phyloP scores from a whole-genome alignment of 225 moss, liverwort and hornwort genomes.

The Anthoceros angustus region DNA sequence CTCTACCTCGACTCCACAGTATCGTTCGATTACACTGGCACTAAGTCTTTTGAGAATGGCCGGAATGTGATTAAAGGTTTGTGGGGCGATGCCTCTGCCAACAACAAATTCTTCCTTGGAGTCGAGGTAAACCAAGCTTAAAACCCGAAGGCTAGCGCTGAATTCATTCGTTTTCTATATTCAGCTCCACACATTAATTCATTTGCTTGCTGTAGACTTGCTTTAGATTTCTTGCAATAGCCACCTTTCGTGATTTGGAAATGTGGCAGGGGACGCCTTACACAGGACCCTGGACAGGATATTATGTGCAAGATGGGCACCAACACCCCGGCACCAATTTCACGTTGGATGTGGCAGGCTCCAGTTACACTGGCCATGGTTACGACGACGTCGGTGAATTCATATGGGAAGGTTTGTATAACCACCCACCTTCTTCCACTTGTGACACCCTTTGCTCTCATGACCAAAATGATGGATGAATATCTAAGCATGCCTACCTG shows the following conservation, averaged over 20 bases:
- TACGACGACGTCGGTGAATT: constrained; percentile 1
- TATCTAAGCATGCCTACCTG: not conserved
- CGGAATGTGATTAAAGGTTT: constrained; percentile 1
- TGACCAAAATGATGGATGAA: not conserved
- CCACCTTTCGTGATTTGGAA: not conserved
- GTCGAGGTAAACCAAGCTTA: not conserved
- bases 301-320: not conserved
- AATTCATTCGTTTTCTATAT: not conserved
- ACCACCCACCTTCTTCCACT: not conserved
- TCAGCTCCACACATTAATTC: not conserved
- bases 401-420: not conserved
- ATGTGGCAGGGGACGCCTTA: not conserved
- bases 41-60: not conserved
- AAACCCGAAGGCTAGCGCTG: not conserved
- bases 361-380: not conserved
- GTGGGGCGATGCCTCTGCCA: constrained; percentile 3
- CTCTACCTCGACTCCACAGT: not conserved
- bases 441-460: not conserved
- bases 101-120: constrained; percentile 1
- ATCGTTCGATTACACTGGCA: not conserved
- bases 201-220: not conserved
- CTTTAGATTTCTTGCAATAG: not conserved
- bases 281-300: not conserved
- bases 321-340: not conserved
- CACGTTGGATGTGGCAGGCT: not conserved